phyloP scores from a whole-genome alignment of 495 filamentous ascomycete species.

The Astrothelium subdiscretum region DNA sequence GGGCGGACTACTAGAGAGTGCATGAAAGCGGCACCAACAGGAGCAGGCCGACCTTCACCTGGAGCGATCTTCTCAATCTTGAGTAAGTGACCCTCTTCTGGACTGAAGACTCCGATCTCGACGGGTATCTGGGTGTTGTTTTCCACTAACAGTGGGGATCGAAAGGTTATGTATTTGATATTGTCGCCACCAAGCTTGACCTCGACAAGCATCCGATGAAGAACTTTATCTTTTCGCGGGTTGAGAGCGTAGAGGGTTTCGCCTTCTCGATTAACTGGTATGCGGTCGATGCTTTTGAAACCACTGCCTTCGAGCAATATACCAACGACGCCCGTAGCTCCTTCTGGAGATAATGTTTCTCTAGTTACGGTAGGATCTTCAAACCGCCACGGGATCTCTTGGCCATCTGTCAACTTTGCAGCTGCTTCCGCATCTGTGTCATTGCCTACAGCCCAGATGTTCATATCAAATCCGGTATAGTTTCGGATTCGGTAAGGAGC shows the following conservation, averaged over 20 bases:
- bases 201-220: slow-evolving; percentile 85
- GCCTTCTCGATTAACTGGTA: slow-evolving; percentile 86
- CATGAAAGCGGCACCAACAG: slow-evolving; percentile 82
- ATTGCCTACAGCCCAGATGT: slow-evolving; percentile 65
- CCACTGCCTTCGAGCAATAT: slow-evolving; percentile 84
- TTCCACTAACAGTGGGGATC: slow-evolving; percentile 90
- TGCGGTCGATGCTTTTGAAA: slow-evolving; percentile 78
- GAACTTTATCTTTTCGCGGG: slow-evolving; percentile 68
- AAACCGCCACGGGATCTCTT: slow-evolving; percentile 90
- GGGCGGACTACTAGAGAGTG: slow-evolving; percentile 86
- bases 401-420: slow-evolving; percentile 75
- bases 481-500: slow-evolving; percentile 90
- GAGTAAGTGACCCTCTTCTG: slow-evolving; percentile 75
- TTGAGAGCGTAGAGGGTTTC: slow-evolving; percentile 78
- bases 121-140: slow-evolving; percentile 96
- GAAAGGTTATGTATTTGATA: slow-evolving; percentile 93
- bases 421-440: slow-evolving; percentile 44
- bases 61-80: slow-evolving; percentile 97
- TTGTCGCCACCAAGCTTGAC: slow-evolving; percentile 84
- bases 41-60: slow-evolving; percentile 80
- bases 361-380: slow-evolving; percentile 90
- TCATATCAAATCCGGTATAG: slow-evolving; percentile 83
- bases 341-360: slow-evolving; percentile 79
- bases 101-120: slow-evolving; percentile 86
- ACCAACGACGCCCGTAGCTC: slow-evolving; percentile 60